phyloP scores from a whole-genome alignment of 2,329 filamentous ascomycete genomes.

The Chalara sp. region DNA sequence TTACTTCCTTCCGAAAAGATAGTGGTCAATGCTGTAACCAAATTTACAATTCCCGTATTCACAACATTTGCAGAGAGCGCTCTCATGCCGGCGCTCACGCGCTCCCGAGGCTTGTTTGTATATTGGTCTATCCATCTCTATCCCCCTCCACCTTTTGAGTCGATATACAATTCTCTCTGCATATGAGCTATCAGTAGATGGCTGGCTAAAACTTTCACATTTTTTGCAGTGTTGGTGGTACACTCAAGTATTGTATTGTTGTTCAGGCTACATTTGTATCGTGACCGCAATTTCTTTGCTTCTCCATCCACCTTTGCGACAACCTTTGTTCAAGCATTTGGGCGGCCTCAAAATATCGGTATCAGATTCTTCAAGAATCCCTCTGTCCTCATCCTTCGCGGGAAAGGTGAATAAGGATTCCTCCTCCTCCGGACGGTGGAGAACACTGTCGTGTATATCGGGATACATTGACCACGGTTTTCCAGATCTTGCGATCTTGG shows the following conservation, averaged over 20 bases:
- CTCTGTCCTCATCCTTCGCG: conserved; percentile 20
- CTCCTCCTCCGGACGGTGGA: no score
- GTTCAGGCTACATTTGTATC: conserved; percentile 32
- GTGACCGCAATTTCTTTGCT: conserved; percentile 36
- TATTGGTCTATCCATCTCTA: conserved; percentile 15
- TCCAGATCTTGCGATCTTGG: no score
- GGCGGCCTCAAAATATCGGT: conserved; percentile 38
- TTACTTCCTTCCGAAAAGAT: no score
- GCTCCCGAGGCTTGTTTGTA: conserved; percentile 8
- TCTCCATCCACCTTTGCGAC: conserved; percentile 28
- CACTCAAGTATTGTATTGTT: conserved; percentile 36
- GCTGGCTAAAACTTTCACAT: conserved; percentile 29
- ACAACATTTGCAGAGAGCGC: conserved; percentile 18
- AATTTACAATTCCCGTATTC: conserved; percentile 9
- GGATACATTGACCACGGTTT: no score
- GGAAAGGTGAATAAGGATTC: conserved; percentile 24
- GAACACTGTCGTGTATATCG: no score
- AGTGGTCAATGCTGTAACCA: background rate
- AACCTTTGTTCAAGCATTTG: conserved; percentile 28
- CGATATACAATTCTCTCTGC: conserved; percentile 35
- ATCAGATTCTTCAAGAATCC: conserved; percentile 25
- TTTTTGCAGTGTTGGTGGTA: conserved; percentile 35
- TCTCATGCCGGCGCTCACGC: conserved; percentile 18
- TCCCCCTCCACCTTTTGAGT: conserved; percentile 34
- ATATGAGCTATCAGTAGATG: conserved; percentile 32